phyloP scores from a whole-genome alignment of 495 filamentous ascomycete genomes.

The Aspergillus asperescens region DNA sequence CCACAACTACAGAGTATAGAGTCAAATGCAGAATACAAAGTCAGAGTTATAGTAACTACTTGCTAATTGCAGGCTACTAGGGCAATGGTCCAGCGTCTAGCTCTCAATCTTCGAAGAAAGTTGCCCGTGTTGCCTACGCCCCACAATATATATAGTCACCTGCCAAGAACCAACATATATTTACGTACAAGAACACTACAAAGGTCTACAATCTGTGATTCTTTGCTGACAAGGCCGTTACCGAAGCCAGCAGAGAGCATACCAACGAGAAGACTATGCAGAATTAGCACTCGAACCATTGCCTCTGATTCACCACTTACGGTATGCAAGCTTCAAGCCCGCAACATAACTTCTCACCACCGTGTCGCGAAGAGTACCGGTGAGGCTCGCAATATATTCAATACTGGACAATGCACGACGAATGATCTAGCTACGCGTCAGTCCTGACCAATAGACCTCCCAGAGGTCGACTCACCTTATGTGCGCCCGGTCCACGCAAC shows the following conservation, averaged over 20 bases:
- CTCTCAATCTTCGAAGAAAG: no score
- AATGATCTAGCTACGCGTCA: conserved; percentile 27
- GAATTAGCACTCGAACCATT: neutral
- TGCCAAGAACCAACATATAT: no score
- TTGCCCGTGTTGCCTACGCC: no score
- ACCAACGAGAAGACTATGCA: conserved; percentile 28
- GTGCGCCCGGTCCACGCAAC: conserved; percentile 26
- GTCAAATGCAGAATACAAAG: neutral
- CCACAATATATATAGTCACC: no score
- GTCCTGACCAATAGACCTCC: neutral
- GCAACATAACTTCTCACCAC: conserved; percentile 33
- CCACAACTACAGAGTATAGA: no score
- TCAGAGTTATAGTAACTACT: no score
- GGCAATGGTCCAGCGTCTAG: no score
- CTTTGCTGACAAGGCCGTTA: conserved; percentile 26
- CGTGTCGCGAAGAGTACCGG: conserved; percentile 27
- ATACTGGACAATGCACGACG: conserved; percentile 33
- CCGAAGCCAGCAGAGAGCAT: conserved; percentile 25
- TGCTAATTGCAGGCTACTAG: no score
- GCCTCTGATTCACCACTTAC: conserved; percentile 17
- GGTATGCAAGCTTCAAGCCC: conserved; percentile 35
- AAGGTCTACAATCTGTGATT: conserved; percentile 27
- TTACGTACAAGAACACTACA: no score
- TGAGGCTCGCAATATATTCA: conserved; percentile 31
- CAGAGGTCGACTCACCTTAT: conserved; percentile 17